Evolutionary conservation across 169 alveolate genomes (phyloP), one percentile per base, ranked within the genome.

Genomic region (Cryptosporidium xiaoi): DNA sequence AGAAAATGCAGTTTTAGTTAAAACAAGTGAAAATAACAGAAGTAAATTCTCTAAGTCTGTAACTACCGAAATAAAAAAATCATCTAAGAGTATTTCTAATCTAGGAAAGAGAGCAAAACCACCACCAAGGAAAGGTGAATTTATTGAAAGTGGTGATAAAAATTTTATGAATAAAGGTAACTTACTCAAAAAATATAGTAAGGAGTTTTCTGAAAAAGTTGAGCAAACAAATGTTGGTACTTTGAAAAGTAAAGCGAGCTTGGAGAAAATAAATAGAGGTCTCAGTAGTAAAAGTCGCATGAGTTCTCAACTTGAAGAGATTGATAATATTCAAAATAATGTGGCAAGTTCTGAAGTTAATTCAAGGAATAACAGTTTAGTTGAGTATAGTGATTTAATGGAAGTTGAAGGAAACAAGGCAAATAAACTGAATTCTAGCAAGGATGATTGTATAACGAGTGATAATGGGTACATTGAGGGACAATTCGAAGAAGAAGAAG

Each of bases 401-500:
- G 64, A 27, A 6, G 82, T 16, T 31, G 20, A 18, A 20, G 31
- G 27, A 31, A 29, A 66, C 7, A 36, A 44, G 1, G 44, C 1
- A 18, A 46, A 66, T 36, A 2, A 31, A 66, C 13, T 40, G 10
- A 40, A 40, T 40, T 40, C 48, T 40, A 40, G 10, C 48, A 8
- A 40, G 10, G 48, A 1, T 40, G 48, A 40, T 40, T 40, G 48
- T 8, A 40, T 40, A 36, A 66, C 18, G 13, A 46, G 48, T 66
- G 64, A 66, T 7, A 20, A 7, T 18, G 82, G 56, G 2, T 31
- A 6, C 34, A 24, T 16, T 27, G 27, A 20, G 2, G 20, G 10
- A 8, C 51, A 69, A 69, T 69, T 51, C 20, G 66, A 53, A 2
- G 87, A 77, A 40, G 87, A 77, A 46, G 87, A 77, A 12, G 51